A percentile compares a stretch with the other conserved stretches of the same genome.
These are phyloP conservation scores for Uncinocarpus reesii DNA, from an alignment of 2,329 filamentous ascomycete species.

Conservation along the genomic window DNA sequence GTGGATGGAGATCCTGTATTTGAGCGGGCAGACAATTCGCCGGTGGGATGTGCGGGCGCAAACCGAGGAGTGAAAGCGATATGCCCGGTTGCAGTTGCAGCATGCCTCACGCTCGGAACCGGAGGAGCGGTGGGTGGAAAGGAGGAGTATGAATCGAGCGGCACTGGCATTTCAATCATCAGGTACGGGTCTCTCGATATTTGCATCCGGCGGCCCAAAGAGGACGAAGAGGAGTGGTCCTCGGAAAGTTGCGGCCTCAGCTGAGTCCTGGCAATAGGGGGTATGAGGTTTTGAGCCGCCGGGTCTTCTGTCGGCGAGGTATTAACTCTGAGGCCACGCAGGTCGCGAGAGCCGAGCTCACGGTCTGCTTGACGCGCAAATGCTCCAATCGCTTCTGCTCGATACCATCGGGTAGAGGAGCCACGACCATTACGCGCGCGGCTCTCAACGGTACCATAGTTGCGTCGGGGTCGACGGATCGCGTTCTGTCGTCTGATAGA, in stretches of 20 bases:
- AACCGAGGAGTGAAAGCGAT: constrained; percentile 35
- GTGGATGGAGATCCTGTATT: constrained; percentile 2
- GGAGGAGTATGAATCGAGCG: constrained; percentile 22
- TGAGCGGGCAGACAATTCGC: not conserved
- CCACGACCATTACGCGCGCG: constrained; percentile 23
- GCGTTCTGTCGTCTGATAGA: constrained; percentile 45
- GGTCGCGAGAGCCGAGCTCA: constrained; percentile 19
- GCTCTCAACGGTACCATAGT: constrained; percentile 15
- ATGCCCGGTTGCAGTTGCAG: constrained; percentile 14
- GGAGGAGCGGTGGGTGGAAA: constrained; percentile 3
- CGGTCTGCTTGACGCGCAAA: constrained; percentile 22
- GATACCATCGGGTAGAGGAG: constrained; percentile 23
- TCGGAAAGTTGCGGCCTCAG: constrained; percentile 27
- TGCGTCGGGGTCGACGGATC: constrained; percentile 9
- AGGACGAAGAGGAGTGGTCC: constrained; percentile 28
- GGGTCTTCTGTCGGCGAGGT: not conserved
- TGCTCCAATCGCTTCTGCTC: constrained; percentile 25
- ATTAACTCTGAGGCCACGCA: not conserved
- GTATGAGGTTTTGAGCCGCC: constrained; percentile 21
- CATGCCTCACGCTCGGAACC: not conserved
- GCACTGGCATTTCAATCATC: constrained; percentile 25
- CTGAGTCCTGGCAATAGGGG: constrained; percentile 24
- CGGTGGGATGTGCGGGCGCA: constrained; percentile 31
- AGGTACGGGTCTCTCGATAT: constrained; percentile 30
- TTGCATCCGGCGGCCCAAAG: constrained; percentile 28